A percentile compares a stretch with the other conserved stretches of the same genome.
Evolutionary conservation across 352 stramenopile species (phyloP).

Genomic region (Phytophthora pisi): DNA sequence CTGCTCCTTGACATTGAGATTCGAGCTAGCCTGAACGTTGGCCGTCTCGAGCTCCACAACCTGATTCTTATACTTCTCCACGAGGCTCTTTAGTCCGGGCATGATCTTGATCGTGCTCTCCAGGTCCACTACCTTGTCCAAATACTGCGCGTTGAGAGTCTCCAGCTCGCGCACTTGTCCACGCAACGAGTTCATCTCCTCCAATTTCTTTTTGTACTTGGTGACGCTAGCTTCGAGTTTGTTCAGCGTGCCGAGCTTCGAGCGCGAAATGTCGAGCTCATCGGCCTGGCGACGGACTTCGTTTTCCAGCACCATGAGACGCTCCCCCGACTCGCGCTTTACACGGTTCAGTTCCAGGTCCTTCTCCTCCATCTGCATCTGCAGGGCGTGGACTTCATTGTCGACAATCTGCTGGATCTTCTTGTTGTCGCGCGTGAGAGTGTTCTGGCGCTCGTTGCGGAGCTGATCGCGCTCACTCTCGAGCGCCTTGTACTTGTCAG

Average conservation of each 20-base stretch:
- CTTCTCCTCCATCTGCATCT: constrained; percentile 80
- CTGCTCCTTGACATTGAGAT: constrained; percentile 80
- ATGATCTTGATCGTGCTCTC: constrained; percentile 90
- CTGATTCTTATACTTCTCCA: constrained; percentile 91
- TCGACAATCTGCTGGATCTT: constrained; percentile 90
- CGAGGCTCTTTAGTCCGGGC: constrained; percentile 72
- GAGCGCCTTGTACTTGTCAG: constrained; percentile 50
- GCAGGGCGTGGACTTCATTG: constrained; percentile 76
- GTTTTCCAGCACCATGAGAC: constrained; percentile 82
- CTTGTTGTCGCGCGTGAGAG: constrained; percentile 83
- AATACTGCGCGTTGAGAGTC: constrained; percentile 76
- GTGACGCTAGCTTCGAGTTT: constrained; percentile 81
- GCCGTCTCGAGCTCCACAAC: constrained; percentile 86
- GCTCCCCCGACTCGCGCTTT: constrained; percentile 77
- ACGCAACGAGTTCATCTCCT: constrained; percentile 85
- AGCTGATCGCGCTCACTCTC: constrained; percentile 78
- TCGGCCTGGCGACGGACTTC: constrained; percentile 87
- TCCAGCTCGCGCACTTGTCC: constrained; percentile 81
- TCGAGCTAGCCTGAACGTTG: constrained; percentile 81
- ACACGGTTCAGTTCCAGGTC: constrained; percentile 73
- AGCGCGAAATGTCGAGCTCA: constrained; percentile 87
- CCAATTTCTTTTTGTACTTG: constrained; percentile 89
- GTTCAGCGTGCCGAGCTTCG: constrained; percentile 76
- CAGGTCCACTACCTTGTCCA: constrained; percentile 86
- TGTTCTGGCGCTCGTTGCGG: constrained; percentile 71